phyloP scores from a whole-genome alignment of 2,329 filamentous ascomycete species.

The Coniochaeta prunicola region DNA sequence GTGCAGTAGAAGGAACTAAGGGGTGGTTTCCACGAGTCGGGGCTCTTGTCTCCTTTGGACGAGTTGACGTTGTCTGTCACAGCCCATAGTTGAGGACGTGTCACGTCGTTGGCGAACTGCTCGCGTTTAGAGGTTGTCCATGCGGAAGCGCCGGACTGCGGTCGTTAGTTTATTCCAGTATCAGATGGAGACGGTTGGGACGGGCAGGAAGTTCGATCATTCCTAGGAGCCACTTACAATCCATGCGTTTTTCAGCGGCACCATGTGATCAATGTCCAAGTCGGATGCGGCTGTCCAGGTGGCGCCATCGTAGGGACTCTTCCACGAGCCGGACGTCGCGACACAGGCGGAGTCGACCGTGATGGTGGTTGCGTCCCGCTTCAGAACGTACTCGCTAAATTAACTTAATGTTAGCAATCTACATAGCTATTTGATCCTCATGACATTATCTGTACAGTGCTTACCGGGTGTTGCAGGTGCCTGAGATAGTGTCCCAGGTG shows the following conservation, averaged over 20 bases:
- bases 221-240: conserved; percentile 36
- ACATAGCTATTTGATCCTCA: too few species aligned
- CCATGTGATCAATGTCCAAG: conserved; percentile 77
- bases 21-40: conserved; percentile 71
- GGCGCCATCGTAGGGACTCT: conserved; percentile 65
- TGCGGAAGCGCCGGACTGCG: conserved; percentile 58
- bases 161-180: conserved; percentile 2
- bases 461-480: conserved; percentile 61
- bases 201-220: background rate
- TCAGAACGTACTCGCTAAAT: conserved; percentile 56
- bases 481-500: conserved; percentile 60
- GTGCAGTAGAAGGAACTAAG: conserved; percentile 65
- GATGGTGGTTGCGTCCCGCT: conserved; percentile 64
- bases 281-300: conserved; percentile 62
- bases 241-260: conserved; percentile 77
- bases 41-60: conserved; percentile 64
- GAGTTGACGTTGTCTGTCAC: conserved; percentile 74
- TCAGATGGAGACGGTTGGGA: background rate
- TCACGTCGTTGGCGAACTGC: conserved; percentile 70
- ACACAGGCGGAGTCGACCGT: conserved; percentile 51
- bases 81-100: conserved; percentile 68
- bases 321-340: conserved; percentile 61
- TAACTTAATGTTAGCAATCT: background rate
- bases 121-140: conserved; percentile 66
- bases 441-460: too few species aligned